Evolutionary conservation across 345 rosid genomes (phyloP).

Genomic region (Populus ilicifolia): DNA sequence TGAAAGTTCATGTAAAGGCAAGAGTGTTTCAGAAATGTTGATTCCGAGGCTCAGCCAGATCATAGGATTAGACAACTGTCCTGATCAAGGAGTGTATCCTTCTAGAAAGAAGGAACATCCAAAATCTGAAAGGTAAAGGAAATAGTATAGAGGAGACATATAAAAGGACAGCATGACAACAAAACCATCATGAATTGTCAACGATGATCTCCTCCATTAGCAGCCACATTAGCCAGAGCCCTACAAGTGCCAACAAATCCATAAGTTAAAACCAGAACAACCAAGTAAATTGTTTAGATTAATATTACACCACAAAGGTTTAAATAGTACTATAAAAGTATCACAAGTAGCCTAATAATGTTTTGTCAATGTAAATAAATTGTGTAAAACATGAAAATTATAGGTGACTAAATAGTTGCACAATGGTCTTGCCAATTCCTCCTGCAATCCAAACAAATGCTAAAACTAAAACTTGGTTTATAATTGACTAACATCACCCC

Average conservation of each 20-base stretch:
- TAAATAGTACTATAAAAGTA: neutral
- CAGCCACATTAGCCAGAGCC: conserved; percentile 42
- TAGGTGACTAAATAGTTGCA: neutral
- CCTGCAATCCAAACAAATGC: neutral
- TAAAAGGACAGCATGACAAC: conserved; percentile 2
- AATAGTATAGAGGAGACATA: conserved; percentile 12
- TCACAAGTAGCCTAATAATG: too few relatives aligned
- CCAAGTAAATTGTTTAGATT: neutral
- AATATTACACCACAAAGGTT: neutral
- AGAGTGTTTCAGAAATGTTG: conserved; percentile 8
- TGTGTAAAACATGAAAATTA: neutral
- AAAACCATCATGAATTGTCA: conserved; percentile 21
- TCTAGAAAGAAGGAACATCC: conserved; percentile 17
- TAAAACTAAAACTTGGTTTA: neutral
- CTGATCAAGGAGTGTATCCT: conserved; percentile 24
- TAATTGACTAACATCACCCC: neutral
- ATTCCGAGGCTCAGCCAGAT: conserved; percentile 4
- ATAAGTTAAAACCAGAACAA: conserved; percentile 13
- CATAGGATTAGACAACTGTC: conserved; percentile 16
- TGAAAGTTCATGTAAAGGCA: conserved; percentile 3
- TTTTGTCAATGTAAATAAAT: too few relatives aligned
- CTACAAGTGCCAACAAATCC: conserved; percentile 33
- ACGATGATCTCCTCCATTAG: conserved; percentile 46
- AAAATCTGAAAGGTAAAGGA: conserved; percentile 25
- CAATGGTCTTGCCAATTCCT: neutral